Conservation (phyloP, 768 basidiomycete species). For the Tylopilus subfusipes region DNA sequence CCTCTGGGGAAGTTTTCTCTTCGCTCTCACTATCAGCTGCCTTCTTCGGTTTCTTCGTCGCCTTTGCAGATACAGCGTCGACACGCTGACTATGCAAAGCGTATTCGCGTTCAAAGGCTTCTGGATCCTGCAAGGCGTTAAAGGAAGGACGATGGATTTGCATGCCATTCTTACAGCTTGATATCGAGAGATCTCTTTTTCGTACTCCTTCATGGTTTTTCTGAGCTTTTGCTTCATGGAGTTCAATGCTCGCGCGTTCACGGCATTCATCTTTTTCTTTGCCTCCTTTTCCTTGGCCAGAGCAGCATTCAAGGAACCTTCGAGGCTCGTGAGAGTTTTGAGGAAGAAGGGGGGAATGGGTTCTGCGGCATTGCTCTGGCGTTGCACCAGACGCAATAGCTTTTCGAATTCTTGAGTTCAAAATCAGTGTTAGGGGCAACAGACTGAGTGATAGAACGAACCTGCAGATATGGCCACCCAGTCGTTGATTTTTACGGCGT, state of each 20-base stretch:
- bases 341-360: slow-evolving; percentile 85
- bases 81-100: slow-evolving; percentile 47
- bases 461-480: slow-evolving; percentile 92
- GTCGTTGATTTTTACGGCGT: slow-evolving; percentile 93
- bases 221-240: slow-evolving; percentile 98
- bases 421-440: slow-evolving; percentile 5
- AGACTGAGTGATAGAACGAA: slow-evolving; percentile 33
- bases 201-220: slow-evolving; percentile 87
- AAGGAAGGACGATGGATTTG: background rate
- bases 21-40: slow-evolving; percentile 36
- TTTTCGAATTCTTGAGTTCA: slow-evolving; percentile 85
- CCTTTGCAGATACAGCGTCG: slow-evolving; percentile 35
- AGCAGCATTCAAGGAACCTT: slow-evolving; percentile 67
- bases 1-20: slow-evolving; percentile 37
- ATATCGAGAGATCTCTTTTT: slow-evolving; percentile 73
- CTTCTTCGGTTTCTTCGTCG: slow-evolving; percentile 38
- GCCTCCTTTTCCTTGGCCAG: slow-evolving; percentile 83
- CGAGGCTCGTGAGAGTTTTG: slow-evolving; percentile 70
- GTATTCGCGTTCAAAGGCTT: slow-evolving; percentile 80
- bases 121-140: slow-evolving; percentile 64
- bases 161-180: slow-evolving; percentile 54
- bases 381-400: slow-evolving; percentile 82
- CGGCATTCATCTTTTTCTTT: slow-evolving; percentile 95
- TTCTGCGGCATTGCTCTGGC: slow-evolving; percentile 81
- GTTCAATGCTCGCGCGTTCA: slow-evolving; percentile 89